These are phyloP conservation scores for Cucumis melo DNA, from an alignment of 306 rosid genomes.

Conservation along the genomic window DNA sequence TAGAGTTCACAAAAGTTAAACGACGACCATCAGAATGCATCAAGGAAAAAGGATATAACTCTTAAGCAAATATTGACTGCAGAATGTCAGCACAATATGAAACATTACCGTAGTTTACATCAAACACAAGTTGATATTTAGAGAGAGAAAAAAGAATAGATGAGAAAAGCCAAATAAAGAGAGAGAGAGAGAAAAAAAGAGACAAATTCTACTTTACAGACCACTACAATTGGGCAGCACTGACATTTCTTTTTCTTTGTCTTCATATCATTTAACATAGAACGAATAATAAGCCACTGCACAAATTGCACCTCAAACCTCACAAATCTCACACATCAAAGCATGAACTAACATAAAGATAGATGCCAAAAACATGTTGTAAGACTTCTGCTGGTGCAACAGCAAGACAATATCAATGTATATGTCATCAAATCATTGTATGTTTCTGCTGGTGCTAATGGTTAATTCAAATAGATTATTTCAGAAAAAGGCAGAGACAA, in stretches of 20 bases:
- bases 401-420: no score
- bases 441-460: conserved; percentile 70
- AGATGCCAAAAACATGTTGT: no score
- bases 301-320: no score
- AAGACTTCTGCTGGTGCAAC: no score
- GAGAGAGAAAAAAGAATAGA: neutral
- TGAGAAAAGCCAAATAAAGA: neutral
- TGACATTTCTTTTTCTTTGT: no score
- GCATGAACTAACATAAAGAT: no score
- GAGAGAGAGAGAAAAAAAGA: neutral
- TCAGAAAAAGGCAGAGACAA: neutral
- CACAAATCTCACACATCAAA: no score
- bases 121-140: neutral
- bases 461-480: neutral
- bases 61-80: neutral
- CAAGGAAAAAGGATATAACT: neutral
- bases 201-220: conserved; percentile 2
- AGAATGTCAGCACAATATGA: neutral
- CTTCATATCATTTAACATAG: no score
- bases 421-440: conserved; percentile 94
- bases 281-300: no score
- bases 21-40: neutral
- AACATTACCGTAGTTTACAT: neutral
- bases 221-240: conserved; percentile 19
- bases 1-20: no score